Evolutionary conservation across 768 basidiomycete species (phyloP).

Genomic region (Kwoniella heveanensis): DNA sequence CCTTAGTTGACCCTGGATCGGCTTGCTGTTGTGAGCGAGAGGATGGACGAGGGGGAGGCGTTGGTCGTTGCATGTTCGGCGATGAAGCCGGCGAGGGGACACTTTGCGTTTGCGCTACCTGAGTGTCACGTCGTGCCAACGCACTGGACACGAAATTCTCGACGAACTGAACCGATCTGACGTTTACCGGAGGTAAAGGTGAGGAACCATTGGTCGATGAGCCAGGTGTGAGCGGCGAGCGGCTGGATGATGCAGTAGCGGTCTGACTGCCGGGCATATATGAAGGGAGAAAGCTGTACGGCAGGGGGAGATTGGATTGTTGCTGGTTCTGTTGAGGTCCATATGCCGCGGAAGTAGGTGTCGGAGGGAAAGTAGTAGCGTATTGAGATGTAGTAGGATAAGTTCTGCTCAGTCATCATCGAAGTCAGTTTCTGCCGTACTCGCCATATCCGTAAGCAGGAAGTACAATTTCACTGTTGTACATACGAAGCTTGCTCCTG

Average conservation of each 20-base stretch:
- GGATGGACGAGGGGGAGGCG: slow-evolving; percentile 7
- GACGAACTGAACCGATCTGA: slow-evolving; percentile 25
- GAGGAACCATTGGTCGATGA: slow-evolving; percentile 4
- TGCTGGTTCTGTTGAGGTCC: background rate
- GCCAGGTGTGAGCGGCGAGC: slow-evolving; percentile 22
- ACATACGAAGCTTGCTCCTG: slow-evolving; percentile 13
- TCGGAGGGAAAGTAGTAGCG: slow-evolving; percentile 4
- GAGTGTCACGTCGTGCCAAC: background rate
- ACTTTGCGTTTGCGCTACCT: background rate
- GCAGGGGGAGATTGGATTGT: slow-evolving; percentile 12
- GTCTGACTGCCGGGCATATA: slow-evolving; percentile 14
- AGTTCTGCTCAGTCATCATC: slow-evolving; percentile 6
- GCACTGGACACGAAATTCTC: slow-evolving; percentile 31
- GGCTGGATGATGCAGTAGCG: slow-evolving; percentile 10
- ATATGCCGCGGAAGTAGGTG: slow-evolving; percentile 1
- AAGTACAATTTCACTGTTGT: slow-evolving; percentile 10
- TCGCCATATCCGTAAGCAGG: background rate
- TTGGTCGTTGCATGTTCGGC: background rate
- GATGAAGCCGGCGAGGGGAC: background rate
- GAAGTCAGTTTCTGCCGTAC: too few relatives aligned
- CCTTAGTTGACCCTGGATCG: background rate
- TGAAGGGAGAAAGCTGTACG: slow-evolving; percentile 25
- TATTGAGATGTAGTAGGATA: slow-evolving; percentile 1
- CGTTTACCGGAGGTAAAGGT: slow-evolving; percentile 14
- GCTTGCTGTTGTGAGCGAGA: background rate